Base-by-base conservation (phyloP, 1,284 basidiomycete species). In the Erythrobasidium hasegawianum region DNA sequence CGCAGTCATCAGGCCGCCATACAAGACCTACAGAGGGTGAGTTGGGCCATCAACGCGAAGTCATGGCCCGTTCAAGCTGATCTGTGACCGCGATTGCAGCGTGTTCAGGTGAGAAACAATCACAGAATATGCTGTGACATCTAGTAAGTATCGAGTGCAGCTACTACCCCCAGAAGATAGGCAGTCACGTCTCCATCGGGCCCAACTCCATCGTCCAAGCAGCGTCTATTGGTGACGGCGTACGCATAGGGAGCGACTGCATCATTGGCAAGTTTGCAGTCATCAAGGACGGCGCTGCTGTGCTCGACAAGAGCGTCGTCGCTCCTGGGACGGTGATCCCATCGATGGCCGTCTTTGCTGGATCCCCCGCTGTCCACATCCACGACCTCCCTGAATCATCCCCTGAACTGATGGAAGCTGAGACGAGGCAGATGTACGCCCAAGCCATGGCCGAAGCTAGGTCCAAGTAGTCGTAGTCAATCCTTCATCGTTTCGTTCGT, bases 161-260 rank as follows among this genome's bases (percentile, higher is more conserved):
- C 72, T 97, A 96, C 78, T 97, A 97, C 75, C 95, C 96, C 1
- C 90, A 97, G 86, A 93, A 95, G 76, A 86, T 98, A 27, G 90
- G 91, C 1, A 94, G 98, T 78, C 87, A 90, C 76, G 95, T 97
- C 26, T 87, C 92, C 68, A 90, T 99, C 56, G 96, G 95, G 3
- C 84, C 87, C 16, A 85, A 86, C 68, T 86, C 85, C 29, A 85
- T 98, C 59, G 84, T 98, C 14, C 94, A 99, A 79, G 95, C 96
- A 0, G 93, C 94, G 0, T 88, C 87, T 1, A 91, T 98, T 38
- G 96, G 96, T 0, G 90, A 87, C 74, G 87, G 94, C 72, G 93
- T 97, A 41, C 87, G 94, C 74, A 96, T 99, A 68, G 95, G 96
- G 27, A 89, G 89, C 77, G 89, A 92, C 75, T 95, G 93, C 76